These are phyloP conservation scores for Venustampulla echinocandica DNA, from an alignment of 495 filamentous ascomycete genomes.

Conservation along the genomic window DNA sequence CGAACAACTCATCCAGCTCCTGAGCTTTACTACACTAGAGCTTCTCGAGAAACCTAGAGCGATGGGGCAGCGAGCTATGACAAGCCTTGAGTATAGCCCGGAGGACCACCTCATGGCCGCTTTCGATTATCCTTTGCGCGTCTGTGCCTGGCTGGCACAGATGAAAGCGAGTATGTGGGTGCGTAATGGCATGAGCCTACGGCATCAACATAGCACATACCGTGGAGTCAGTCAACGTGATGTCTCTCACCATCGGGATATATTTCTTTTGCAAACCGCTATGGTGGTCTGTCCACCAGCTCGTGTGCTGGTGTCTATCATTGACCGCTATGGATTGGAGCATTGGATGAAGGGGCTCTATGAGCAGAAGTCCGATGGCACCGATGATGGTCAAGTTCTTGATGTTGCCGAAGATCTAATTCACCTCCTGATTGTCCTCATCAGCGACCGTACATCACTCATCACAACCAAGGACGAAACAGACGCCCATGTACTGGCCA, in stretches of 20 bases:
- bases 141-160: conserved; percentile 93
- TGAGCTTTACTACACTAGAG: conserved; percentile 54
- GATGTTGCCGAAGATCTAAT: conserved; percentile 95
- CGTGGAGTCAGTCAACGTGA: conserved; percentile 79
- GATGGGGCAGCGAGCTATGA: conserved; percentile 46
- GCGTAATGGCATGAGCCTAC: conserved; percentile 87
- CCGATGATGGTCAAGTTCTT: conserved; percentile 77
- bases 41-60: conserved; percentile 46
- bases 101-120: conserved; percentile 80
- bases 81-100: conserved; percentile 37
- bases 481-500: conserved; percentile 55
- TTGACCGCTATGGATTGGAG: conserved; percentile 83
- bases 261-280: conserved; percentile 87
- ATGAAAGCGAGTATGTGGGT: conserved; percentile 99
- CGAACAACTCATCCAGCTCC: conserved; percentile 52
- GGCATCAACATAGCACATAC: conserved; percentile 90
- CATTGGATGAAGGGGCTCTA: conserved; percentile 85
- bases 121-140: conserved; percentile 87
- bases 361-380: conserved; percentile 49
- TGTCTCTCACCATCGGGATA: conserved; percentile 87
- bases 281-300: conserved; percentile 79
- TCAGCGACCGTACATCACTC: conserved; percentile 81
- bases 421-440: conserved; percentile 79
- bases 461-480: conserved; percentile 60
- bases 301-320: conserved; percentile 76